Conservation (phyloP, 1,284 basidiomycete genomes). For the Trichosporon asahii region DNA sequence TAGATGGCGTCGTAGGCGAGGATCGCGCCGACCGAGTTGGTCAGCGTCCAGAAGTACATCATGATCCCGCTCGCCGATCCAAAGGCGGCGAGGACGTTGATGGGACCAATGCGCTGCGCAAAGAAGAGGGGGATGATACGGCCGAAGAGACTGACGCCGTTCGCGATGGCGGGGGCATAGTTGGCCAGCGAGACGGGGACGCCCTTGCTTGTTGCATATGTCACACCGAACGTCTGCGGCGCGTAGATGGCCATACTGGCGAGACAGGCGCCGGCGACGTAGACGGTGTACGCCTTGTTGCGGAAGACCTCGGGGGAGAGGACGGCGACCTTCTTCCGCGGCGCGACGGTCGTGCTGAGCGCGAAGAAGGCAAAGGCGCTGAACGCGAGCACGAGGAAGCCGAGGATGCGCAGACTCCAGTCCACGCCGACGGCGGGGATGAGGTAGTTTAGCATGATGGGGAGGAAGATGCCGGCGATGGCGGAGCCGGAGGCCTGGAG, state of each 20-base stretch:
- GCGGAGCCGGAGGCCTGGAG: conserved; percentile 37
- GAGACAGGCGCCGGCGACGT: conserved; percentile 29
- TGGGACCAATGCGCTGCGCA: conserved; percentile 35
- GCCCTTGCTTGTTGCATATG: conserved; percentile 32
- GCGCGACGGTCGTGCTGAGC: conserved; percentile 38
- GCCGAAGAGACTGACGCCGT: conserved; percentile 38
- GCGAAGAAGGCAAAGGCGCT: conserved; percentile 28
- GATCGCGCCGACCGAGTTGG: conserved; percentile 24
- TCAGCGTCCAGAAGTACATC: conserved; percentile 35
- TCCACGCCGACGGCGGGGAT: conserved; percentile 55
- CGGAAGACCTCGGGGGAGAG: conserved; percentile 34
- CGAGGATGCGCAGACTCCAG: conserved; percentile 41
- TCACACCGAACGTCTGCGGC: conserved; percentile 37
- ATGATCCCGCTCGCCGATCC: conserved; percentile 29
- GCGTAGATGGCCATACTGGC: conserved; percentile 34
- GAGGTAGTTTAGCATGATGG: conserved; percentile 55
- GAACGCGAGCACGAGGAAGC: conserved; percentile 34
- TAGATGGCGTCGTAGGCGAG: conserved; percentile 36
- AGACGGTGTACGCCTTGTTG: conserved; percentile 32
- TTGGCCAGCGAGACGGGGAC: conserved; percentile 29
- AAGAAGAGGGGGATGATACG: conserved; percentile 38
- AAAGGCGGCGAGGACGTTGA: conserved; percentile 38
- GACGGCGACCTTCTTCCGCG: conserved; percentile 38
- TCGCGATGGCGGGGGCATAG: conserved; percentile 37
- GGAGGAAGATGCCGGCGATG: conserved; percentile 55